Evolutionary conservation across 169 alveolate genomes (phyloP).

Genomic region (Babesia microti): DNA sequence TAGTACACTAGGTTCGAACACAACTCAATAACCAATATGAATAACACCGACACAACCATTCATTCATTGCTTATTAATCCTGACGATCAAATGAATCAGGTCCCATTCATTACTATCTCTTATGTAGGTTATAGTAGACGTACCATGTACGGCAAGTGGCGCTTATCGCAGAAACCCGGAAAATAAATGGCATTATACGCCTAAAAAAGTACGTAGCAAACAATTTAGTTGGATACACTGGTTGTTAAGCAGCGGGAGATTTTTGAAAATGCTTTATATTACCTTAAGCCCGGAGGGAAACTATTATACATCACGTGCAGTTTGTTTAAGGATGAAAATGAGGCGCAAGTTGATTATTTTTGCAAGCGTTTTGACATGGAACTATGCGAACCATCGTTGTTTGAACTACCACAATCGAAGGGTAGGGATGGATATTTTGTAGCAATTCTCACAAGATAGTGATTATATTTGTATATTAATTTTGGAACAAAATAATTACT

Average conservation of each 20-base stretch:
- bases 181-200: constrained; percentile 71
- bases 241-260: constrained; percentile 59
- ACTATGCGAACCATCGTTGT: constrained; percentile 67
- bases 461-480: too few species aligned
- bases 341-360: constrained; percentile 56
- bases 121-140: constrained; percentile 71
- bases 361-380: constrained; percentile 62
- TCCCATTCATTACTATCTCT: neutral
- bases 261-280: constrained; percentile 57
- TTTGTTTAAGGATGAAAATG: constrained; percentile 72
- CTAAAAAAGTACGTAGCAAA: constrained; percentile 41
- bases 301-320: constrained; percentile 82
- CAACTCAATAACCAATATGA: too few species aligned
- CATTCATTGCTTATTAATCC: neutral
- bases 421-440: constrained; percentile 89
- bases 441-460: too few species aligned
- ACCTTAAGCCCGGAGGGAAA: constrained; percentile 68
- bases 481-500: too few species aligned
- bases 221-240: constrained; percentile 8
- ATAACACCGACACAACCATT: too few species aligned
- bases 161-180: constrained; percentile 87
- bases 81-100: neutral
- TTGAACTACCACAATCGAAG: constrained; percentile 73
- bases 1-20: too few species aligned
- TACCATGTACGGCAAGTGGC: constrained; percentile 89